These are phyloP conservation scores for Raphanus hybrid DNA, from an alignment of 441 rosid genomes.

Conservation along the genomic window DNA sequence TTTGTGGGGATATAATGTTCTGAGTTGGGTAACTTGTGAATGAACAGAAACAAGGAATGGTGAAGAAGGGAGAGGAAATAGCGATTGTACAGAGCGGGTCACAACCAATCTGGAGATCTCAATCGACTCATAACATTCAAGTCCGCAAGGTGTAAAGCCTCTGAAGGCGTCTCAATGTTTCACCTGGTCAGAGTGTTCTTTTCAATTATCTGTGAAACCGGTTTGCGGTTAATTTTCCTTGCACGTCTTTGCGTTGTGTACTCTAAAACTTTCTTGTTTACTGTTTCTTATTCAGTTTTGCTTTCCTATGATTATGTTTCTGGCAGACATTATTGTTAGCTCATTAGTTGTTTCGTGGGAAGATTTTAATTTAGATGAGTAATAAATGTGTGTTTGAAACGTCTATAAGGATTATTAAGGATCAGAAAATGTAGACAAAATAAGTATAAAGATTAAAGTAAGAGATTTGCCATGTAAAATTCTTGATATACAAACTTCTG, in stretches of 20 bases:
- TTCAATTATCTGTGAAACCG: slow-evolving; percentile 10
- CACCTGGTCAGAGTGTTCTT: slow-evolving; percentile 16
- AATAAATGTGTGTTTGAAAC: slow-evolving; percentile 15
- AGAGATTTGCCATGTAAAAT: neutral
- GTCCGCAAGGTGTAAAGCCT: slow-evolving; percentile 74
- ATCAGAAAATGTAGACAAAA: neutral
- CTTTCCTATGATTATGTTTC: slow-evolving; percentile 19
- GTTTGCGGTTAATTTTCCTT: slow-evolving; percentile 26
- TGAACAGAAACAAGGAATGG: slow-evolving; percentile 93
- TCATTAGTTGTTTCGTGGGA: slow-evolving; percentile 10
- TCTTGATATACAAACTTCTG: neutral
- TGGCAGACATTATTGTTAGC: slow-evolving; percentile 11
- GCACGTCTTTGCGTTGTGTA: slow-evolving; percentile 14
- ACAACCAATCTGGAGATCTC: slow-evolving; percentile 95
- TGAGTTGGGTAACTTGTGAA: slow-evolving; percentile 24
- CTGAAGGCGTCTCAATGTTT: slow-evolving; percentile 32
- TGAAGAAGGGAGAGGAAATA: slow-evolving; percentile 92
- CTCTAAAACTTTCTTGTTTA: slow-evolving; percentile 26
- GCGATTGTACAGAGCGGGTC: slow-evolving; percentile 93
- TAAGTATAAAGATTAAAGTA: no score
- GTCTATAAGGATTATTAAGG: neutral
- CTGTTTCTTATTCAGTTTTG: slow-evolving; percentile 34
- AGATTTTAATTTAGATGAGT: slow-evolving; percentile 14
- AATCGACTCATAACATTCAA: slow-evolving; percentile 95
- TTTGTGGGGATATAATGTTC: slow-evolving; percentile 3